These are phyloP conservation scores for Ustilago hordei DNA, from an alignment of 1,284 basidiomycete genomes.

Conservation along the genomic window DNA sequence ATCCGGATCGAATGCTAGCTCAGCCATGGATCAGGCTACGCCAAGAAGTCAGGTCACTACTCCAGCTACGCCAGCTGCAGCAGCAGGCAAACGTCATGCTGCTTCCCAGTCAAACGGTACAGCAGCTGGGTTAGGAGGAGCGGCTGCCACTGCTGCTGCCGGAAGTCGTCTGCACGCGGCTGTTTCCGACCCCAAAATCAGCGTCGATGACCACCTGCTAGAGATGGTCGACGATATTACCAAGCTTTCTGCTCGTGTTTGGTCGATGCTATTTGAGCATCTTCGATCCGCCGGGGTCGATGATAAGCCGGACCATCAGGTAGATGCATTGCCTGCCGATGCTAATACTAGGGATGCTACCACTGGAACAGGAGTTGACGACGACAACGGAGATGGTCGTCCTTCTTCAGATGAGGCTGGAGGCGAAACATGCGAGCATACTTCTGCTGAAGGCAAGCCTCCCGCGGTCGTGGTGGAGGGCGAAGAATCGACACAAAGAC, in stretches of 20 bases:
- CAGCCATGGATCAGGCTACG: slow-evolving; percentile 23
- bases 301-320: slow-evolving; percentile 1
- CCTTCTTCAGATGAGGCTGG: slow-evolving; percentile 10
- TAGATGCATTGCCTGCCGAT: slow-evolving; percentile 10
- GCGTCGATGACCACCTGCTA: slow-evolving; percentile 57
- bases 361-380: not conserved
- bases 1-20: slow-evolving; percentile 39
- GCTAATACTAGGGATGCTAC: not conserved
- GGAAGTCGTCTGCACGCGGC: slow-evolving; percentile 24
- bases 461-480: not conserved
- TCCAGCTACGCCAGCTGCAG: slow-evolving; percentile 24
- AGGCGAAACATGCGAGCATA: slow-evolving; percentile 4
- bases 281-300: slow-evolving; percentile 37
- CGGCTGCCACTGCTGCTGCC: slow-evolving; percentile 21
- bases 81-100: slow-evolving; percentile 18
- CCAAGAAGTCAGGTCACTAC: slow-evolving; percentile 34
- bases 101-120: slow-evolving; percentile 17
- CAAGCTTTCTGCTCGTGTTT: slow-evolving; percentile 51
- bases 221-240: slow-evolving; percentile 59
- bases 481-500: slow-evolving; percentile 3
- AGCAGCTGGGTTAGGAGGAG: slow-evolving; percentile 4
- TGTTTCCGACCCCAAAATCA: slow-evolving; percentile 32
- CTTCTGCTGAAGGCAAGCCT: not conserved
- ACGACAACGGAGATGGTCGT: not conserved
- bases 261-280: slow-evolving; percentile 58